Base-by-base conservation (phyloP, 2,329 filamentous ascomycete genomes). In the Exophiala viscosa region DNA sequence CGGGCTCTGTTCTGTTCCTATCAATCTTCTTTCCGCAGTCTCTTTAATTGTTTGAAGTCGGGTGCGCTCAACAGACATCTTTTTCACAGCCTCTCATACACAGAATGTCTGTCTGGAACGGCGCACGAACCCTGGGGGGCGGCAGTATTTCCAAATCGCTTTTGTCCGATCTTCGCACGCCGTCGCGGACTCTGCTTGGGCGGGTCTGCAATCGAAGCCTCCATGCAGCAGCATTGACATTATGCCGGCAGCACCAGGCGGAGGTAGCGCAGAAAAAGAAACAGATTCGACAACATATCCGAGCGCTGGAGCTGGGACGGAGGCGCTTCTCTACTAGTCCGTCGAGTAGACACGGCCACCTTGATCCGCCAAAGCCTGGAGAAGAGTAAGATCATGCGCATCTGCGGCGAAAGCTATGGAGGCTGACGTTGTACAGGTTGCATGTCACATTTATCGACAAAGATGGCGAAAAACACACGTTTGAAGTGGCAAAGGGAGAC, bases 391-490 rank as follows among this genome's bases (percentile, higher is more conserved):
- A 73, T 31, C 18, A 36, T 15, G 14, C 11, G 14, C 14, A 15
- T 36, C 49, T 45, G 18, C 32, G 15, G 8, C 40, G 18, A 14
- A 13, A 28, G n/a, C 50, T 48, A 28, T 17, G 39, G 18, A 45
- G 28, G 13, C 31, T 48, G 38, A 52, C 50, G 31, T 13, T 36
- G 14, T 20, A 10, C 59, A 95, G 90, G 70, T 81, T 95, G 52
- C 87, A 88, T 66, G 81, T 99, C 20, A 95, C 91, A 0, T 96
- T 97, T 69, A 81, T 97, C 62, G 91, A 96, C 70, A 96, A 97
- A 72, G 90, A 96, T 15, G 85, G 85, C 45, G 76, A 82, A 28
- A 79, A 84, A 60, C 80, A 88, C 69, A 88, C 86, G 55, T 83
- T 96, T 64, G 84, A 86, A 54, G 92, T 96, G 7, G 77, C 83